Evolutionary conservation across 768 basidiomycete species (phyloP), one percentile per base, ranked within the genome.

Genomic region (Kwoniella pini): DNA sequence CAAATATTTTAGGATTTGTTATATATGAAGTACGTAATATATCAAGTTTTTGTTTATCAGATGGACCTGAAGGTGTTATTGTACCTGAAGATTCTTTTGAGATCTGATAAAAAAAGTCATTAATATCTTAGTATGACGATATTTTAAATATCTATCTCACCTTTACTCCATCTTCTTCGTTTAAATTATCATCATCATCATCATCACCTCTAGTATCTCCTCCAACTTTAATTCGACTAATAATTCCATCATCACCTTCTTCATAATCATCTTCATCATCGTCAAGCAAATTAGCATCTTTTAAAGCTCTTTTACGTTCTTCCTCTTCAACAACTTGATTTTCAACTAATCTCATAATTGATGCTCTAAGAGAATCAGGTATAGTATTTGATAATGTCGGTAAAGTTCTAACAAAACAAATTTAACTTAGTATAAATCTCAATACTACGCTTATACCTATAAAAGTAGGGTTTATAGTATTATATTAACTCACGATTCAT

Each of bases 341-440:
- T 69, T 92, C 88, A 0, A 85, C 87, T 3, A 88, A 83, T 26
- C 89, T 84, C 13, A 93, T 81, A 67, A 93, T 93, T 54, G 89
- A 87, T 1, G 85, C 85, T 70, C 94, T 92, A 84, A 93, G 88
- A 65, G 87, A 82, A 68, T 92, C 88, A 13, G 82, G 81, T 7
- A 86, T 71, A 2, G 61, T 67, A 6, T 60, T 51, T 11, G 59
- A 61, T 28, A 61, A 28, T 3, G 59, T 54, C 5, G 52, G 59
- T n/a, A 61, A 28, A 21, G 59, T 26, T 12, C 59, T 61, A 17
- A 6, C n/a, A 27, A 54, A 0, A n/a, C n/a, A n/a, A 38, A 28
- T 11, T 4, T 12, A 13, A 15, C n/a, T 3, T 40, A 2, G 19
- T 31, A 6, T 9, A 3, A n/a, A n/a, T n/a, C n/a, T n/a, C n/a